Evolutionary conservation across 2,329 filamentous ascomycete genomes (phyloP).

Genomic region (Aspergillus aculeatinus): DNA sequence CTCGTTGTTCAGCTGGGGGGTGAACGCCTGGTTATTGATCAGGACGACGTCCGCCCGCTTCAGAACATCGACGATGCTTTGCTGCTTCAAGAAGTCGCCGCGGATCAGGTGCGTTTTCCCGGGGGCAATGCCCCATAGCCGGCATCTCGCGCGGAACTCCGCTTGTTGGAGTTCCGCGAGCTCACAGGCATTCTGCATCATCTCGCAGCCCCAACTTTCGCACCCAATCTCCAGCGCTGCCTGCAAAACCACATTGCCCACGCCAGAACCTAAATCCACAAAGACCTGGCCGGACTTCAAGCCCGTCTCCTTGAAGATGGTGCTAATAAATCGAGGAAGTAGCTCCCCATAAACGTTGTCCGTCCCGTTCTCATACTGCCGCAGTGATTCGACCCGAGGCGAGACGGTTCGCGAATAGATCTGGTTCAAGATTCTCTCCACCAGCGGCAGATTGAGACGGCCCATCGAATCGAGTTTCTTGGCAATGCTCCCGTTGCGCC

Average conservation of each 20-base stretch:
- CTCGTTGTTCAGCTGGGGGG: constrained; percentile 77
- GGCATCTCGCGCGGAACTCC: constrained; percentile 82
- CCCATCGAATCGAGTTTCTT: constrained; percentile 69
- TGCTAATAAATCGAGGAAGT: constrained; percentile 76
- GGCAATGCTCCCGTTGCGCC: constrained; percentile 69
- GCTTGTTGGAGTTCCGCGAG: constrained; percentile 75
- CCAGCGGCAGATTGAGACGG: constrained; percentile 67
- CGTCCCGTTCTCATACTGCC: constrained; percentile 83
- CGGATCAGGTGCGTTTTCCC: constrained; percentile 77
- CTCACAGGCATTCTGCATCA: constrained; percentile 86
- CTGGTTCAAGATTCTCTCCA: constrained; percentile 80
- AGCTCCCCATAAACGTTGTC: constrained; percentile 96
- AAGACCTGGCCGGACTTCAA: constrained; percentile 84
- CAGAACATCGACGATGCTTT: constrained; percentile 68
- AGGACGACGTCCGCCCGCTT: constrained; percentile 90
- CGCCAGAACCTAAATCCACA: constrained; percentile 90
- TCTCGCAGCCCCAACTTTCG: constrained; percentile 93
- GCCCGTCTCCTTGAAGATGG: constrained; percentile 74
- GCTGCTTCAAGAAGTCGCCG: constrained; percentile 78
- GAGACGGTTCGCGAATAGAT: constrained; percentile 92
- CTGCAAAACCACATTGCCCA: constrained; percentile 93
- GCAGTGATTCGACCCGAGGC: constrained; percentile 77
- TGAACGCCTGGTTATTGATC: constrained; percentile 98
- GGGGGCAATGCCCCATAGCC: constrained; percentile 81
- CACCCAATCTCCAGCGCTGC: constrained; percentile 90